Evolutionary conservation across 176 grass and related monocot species (phyloP).

Genomic region (Rhynchospora breviuscula): DNA sequence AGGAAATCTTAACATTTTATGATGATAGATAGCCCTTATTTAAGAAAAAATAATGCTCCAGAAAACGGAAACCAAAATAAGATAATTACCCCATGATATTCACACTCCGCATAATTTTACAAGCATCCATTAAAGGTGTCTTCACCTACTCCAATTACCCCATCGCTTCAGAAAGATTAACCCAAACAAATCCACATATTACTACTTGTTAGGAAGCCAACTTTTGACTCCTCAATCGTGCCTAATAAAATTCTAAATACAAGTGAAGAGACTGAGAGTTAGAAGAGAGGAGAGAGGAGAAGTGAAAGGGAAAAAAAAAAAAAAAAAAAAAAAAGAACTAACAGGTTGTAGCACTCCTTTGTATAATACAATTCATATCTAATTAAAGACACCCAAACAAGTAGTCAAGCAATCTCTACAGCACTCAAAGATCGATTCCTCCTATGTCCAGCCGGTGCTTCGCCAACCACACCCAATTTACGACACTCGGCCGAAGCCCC

Average conservation of each 20-base stretch:
- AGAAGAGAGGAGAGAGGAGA: not conserved
- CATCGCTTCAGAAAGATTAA: not conserved
- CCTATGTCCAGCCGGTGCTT: not conserved
- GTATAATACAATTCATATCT: slow-evolving; percentile 13
- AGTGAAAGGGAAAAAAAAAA: not conserved
- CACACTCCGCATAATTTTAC: not conserved
- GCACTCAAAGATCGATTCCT: slow-evolving; percentile 21
- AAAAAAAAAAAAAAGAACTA: not conserved
- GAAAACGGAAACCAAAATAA: not conserved
- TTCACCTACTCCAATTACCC: not conserved
- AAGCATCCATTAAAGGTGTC: not conserved
- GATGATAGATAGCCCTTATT: not conserved
- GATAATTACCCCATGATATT: not conserved
- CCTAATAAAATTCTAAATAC: not conserved
- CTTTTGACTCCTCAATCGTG: not conserved
- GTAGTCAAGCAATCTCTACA: slow-evolving; percentile 21
- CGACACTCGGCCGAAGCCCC: not conserved
- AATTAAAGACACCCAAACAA: not conserved
- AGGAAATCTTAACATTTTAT: not conserved
- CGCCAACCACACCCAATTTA: slow-evolving; percentile 24
- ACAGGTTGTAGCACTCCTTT: not conserved
- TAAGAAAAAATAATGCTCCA: not conserved
- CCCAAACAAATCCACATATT: not conserved
- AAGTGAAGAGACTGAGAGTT: not conserved
- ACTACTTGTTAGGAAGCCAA: not conserved